Percentiles rank a stretch among this genome's conserved stretches.
Evolutionary conservation across 441 rosid species (phyloP).

Genomic region (Erysimum pusillum): DNA sequence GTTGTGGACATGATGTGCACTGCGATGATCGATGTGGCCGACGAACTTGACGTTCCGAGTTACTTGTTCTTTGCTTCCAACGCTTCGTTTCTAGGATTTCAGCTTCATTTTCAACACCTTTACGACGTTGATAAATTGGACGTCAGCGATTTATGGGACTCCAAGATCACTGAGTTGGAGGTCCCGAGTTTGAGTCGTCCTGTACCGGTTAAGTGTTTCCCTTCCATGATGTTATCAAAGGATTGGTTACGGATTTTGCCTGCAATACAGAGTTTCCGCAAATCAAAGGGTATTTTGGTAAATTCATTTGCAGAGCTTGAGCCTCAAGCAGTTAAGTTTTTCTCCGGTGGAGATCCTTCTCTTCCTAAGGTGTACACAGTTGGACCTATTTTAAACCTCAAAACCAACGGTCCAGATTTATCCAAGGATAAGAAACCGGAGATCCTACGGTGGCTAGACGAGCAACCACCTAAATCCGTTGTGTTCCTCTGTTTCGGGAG

Average conservation of each 20-base stretch:
- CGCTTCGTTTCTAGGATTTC: slow-evolving; percentile 55
- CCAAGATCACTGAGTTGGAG: slow-evolving; percentile 45
- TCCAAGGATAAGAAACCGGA: not conserved
- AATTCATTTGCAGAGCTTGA: slow-evolving; percentile 68
- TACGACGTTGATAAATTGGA: slow-evolving; percentile 44
- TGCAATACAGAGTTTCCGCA: slow-evolving; percentile 32
- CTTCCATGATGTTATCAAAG: slow-evolving; percentile 34
- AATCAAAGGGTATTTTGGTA: slow-evolving; percentile 63
- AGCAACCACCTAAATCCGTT: slow-evolving; percentile 53
- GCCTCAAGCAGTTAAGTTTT: slow-evolving; percentile 46
- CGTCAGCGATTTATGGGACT: slow-evolving; percentile 43
- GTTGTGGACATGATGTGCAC: slow-evolving; percentile 66
- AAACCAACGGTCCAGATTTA: not conserved
- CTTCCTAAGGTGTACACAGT: slow-evolving; percentile 51
- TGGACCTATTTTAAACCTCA: slow-evolving; percentile 48
- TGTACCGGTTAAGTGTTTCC: slow-evolving; percentile 55
- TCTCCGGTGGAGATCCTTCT: slow-evolving; percentile 25
- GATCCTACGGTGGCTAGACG: slow-evolving; percentile 54
- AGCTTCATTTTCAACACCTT: slow-evolving; percentile 39
- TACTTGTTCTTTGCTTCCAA: slow-evolving; percentile 50
- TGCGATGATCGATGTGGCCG: slow-evolving; percentile 58
- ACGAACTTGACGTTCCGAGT: slow-evolving; percentile 52
- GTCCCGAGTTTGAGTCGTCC: slow-evolving; percentile 58
- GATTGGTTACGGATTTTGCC: slow-evolving; percentile 17
- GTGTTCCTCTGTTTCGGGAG: slow-evolving; percentile 68